These are phyloP conservation scores for Psidium guajava DNA, from an alignment of 345 rosid species.

Conservation along the genomic window DNA sequence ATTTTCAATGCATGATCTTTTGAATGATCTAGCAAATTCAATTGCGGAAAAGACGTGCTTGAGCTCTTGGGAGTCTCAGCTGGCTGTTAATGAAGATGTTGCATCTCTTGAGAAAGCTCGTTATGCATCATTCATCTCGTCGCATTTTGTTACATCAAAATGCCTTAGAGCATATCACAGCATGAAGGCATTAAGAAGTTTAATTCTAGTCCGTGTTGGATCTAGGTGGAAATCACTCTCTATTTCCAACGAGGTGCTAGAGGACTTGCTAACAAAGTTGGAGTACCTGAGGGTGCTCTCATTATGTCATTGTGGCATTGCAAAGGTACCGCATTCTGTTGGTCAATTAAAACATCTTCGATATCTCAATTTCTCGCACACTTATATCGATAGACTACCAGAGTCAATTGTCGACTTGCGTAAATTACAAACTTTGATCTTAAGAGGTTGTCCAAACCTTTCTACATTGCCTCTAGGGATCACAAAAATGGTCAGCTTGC, in stretches of 20 bases:
- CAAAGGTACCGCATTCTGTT: not conserved
- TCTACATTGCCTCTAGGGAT: not conserved
- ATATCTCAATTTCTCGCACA: not conserved
- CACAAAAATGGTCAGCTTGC: not conserved
- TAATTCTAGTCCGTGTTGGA: too few species aligned
- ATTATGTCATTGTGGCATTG: not conserved
- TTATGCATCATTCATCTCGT: not conserved
- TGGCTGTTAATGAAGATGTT: not conserved
- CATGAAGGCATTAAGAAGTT: not conserved
- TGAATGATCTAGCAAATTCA: not conserved
- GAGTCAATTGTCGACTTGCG: not conserved
- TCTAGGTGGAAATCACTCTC: accelerated
- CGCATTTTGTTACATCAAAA: not conserved
- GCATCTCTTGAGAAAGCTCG: not conserved
- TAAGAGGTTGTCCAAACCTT: not conserved
- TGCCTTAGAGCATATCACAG: not conserved
- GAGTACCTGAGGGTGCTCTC: not conserved
- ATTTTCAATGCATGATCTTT: not conserved
- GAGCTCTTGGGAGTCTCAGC: not conserved
- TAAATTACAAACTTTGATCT: not conserved
- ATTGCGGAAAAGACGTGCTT: not conserved
- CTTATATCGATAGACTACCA: not conserved
- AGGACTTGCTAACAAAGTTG: not conserved
- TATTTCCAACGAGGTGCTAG: not conserved
- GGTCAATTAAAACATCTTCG: not conserved